Evolutionary conservation across 225 moss, liverwort and hornwort species (phyloP), one percentile per base, ranked within the genome.

Genomic region (Bryum argenteum): DNA sequence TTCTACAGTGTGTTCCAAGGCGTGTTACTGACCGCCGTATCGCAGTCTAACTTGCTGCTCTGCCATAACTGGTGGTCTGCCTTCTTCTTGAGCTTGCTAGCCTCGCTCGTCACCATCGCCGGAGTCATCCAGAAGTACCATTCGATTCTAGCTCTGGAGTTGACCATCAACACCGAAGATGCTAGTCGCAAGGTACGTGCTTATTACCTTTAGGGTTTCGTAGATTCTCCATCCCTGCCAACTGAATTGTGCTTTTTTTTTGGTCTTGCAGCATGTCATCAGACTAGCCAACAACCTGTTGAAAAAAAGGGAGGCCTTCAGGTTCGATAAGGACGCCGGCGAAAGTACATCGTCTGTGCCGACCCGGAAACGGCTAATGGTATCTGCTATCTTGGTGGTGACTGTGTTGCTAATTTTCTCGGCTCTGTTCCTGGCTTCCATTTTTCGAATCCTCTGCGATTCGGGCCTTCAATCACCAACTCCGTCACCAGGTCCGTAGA

Each of bases 1-100:
- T 83, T 68, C 26, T 79, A 76, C 26, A 75, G 79, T 22, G 83
- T 83, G 79, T 83, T 83, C 20, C 83, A 79, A 57, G 83, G 83
- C 11, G 83, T 83, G 8, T 23, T 83, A 44, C 72, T 79, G 45
- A 83, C 83, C 0, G 79, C 79, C 8, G 83, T 83, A 4, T 58
- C 79, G 5, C 75, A 79, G 72, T 67, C 83, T 53, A 79, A 8
- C 47, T 0, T 5, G 0, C 64, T 83, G 53, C 0, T 0, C 0
- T 83, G 83, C n/a, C 17, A 69, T 17, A 83, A 79, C 79, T 79
- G 79, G 83, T 83, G 83, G 83, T 17, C 67, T 5, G 71, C 79
- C 11, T 79, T 83, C 6, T 55, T 12, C 28, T 55, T 83, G 33
- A 75, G 78, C 60, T 54, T 75, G 67, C 68, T 83, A 1, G 68